Conservation (phyloP, 2,329 filamentous ascomycete genomes). For the Cercospora canescens region DNA sequence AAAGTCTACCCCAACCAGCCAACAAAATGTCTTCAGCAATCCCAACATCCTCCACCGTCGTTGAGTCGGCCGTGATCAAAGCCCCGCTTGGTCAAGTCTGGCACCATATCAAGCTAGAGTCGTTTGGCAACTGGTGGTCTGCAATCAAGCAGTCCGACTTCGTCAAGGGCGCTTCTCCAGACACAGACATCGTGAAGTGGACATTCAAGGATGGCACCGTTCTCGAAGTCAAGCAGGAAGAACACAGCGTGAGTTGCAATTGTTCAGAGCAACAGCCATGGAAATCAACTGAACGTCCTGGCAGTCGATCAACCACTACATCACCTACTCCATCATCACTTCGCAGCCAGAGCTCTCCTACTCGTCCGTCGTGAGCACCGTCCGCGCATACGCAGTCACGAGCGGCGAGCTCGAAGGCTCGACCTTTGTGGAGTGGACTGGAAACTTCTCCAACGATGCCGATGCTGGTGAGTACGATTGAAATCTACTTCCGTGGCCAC, state of each 20-base stretch:
- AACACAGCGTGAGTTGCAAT: slow-evolving; percentile 63
- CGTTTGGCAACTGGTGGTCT: slow-evolving; percentile 68
- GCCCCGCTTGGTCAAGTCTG: slow-evolving; percentile 67
- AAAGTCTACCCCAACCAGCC: not conserved
- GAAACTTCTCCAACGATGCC: slow-evolving; percentile 69
- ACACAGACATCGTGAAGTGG: slow-evolving; percentile 62
- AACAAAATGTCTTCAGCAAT: slow-evolving; percentile 42
- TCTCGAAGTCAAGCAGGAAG: slow-evolving; percentile 73
- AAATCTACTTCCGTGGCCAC: not conserved
- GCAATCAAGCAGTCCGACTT: slow-evolving; percentile 62
- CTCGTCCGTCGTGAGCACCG: slow-evolving; percentile 65
- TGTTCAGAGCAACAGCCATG: not conserved
- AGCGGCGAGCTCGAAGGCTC: slow-evolving; percentile 63
- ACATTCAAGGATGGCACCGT: slow-evolving; percentile 68
- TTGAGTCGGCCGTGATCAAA: slow-evolving; percentile 67
- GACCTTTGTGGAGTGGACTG: slow-evolving; percentile 68
- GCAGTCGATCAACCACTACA: slow-evolving; percentile 70
- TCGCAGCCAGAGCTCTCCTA: slow-evolving; percentile 65
- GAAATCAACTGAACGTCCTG: not conserved
- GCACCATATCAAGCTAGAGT: slow-evolving; percentile 73
- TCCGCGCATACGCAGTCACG: slow-evolving; percentile 66
- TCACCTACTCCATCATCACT: slow-evolving; percentile 72
- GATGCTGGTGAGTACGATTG: slow-evolving; percentile 59
- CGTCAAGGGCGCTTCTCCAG: slow-evolving; percentile 52
- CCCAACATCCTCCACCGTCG: slow-evolving; percentile 66